phyloP scores from a whole-genome alignment of 768 basidiomycete species.

The Agaricus subrufescens region DNA sequence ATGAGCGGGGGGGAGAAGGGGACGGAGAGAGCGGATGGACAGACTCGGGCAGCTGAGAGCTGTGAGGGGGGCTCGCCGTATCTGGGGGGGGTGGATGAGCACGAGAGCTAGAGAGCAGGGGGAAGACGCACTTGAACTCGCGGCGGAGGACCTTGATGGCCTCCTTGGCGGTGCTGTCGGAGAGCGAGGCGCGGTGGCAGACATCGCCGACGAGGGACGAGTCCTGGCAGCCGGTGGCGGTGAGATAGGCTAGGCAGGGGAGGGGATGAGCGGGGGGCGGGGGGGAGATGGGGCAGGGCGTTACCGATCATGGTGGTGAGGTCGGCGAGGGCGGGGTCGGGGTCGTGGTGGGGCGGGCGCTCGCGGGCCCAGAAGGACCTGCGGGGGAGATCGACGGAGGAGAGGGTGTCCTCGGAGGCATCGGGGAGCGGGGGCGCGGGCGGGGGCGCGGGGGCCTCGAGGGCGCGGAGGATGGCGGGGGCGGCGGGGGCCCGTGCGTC shows the following conservation, averaged over 20 bases:
- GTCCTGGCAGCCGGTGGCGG: constrained; percentile 77
- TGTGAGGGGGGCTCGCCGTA: constrained; percentile 75
- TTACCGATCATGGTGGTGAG: constrained; percentile 71
- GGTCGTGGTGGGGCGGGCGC: constrained; percentile 14
- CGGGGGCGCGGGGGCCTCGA: constrained; percentile 44
- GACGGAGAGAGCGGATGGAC: constrained; percentile 17
- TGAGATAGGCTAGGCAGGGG: constrained; percentile 53
- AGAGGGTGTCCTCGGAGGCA: constrained; percentile 27
- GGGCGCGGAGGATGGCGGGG: constrained; percentile 52
- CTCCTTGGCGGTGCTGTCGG: constrained; percentile 73
- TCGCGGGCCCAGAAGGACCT: constrained; percentile 51
- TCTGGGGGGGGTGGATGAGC: constrained; percentile 27
- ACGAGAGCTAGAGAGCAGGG: not conserved
- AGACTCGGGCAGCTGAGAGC: constrained; percentile 69
- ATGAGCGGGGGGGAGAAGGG: not conserved
- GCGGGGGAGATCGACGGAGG: constrained; percentile 24
- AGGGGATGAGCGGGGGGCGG: not conserved
- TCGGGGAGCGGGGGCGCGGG: constrained; percentile 6
- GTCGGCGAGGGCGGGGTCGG: constrained; percentile 26
- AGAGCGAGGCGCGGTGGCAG: constrained; percentile 76
- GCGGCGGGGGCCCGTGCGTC: constrained; percentile 19
- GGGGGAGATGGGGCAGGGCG: constrained; percentile 8
- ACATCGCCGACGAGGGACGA: constrained; percentile 81
- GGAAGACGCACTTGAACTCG: constrained; percentile 68
- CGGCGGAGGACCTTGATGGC: constrained; percentile 76